phyloP scores from a whole-genome alignment of 179 eudicot species.

The Spergularia azorica region DNA sequence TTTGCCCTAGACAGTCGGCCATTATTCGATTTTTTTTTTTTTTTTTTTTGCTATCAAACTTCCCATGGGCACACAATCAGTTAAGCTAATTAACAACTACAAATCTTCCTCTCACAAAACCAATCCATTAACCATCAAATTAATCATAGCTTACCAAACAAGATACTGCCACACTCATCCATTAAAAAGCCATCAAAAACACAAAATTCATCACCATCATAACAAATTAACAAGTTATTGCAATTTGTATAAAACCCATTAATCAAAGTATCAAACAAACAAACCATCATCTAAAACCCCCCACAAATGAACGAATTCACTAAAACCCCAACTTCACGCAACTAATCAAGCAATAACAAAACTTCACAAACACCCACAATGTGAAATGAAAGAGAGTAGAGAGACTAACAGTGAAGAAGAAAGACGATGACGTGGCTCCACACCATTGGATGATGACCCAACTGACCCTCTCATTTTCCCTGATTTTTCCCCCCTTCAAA shows the following conservation, averaged over 20 bases:
- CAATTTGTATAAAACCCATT: not conserved
- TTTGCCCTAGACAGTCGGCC: too few relatives aligned
- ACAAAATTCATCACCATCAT: too few relatives aligned
- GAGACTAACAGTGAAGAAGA: slow-evolving; percentile 34
- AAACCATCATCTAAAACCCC: slow-evolving; percentile 3
- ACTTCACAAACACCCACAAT: not conserved
- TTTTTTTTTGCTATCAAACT: not conserved
- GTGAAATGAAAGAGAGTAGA: not conserved
- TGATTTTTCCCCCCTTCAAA: not conserved
- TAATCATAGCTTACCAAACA: not conserved
- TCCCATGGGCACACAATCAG: not conserved
- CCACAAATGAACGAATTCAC: not conserved
- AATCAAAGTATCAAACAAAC: not conserved
- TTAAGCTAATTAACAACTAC: not conserved
- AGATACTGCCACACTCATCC: not conserved
- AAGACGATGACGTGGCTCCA: slow-evolving; percentile 34
- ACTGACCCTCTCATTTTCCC: slow-evolving; percentile 27
- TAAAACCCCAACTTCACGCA: too few relatives aligned
- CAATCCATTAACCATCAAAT: not conserved
- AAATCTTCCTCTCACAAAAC: not conserved
- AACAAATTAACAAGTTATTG: not conserved
- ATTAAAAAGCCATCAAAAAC: not conserved
- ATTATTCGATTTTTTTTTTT: not conserved
- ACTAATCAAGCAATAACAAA: not conserved
- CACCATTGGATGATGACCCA: slow-evolving; percentile 26